These are phyloP conservation scores for Paramecium bursaria DNA, from an alignment of 73 alveolate genomes.

Conservation along the genomic window DNA sequence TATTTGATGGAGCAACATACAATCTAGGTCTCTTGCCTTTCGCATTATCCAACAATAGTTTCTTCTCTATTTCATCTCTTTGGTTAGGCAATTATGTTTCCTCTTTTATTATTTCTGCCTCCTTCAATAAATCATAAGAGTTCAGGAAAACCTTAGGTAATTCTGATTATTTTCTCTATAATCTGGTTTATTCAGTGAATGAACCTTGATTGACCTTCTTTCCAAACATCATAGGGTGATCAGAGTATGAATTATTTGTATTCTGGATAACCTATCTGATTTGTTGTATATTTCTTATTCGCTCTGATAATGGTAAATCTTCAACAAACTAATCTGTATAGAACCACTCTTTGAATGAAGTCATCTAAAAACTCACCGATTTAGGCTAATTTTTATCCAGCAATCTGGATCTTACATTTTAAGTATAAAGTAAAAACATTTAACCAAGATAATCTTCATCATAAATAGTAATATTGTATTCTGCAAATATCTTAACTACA, in stretches of 20 bases:
- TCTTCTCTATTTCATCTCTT: slow-evolving; percentile 68
- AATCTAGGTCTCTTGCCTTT: slow-evolving; percentile 55
- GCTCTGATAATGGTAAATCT: slow-evolving; percentile 36
- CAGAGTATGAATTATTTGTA: neutral
- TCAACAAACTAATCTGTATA: slow-evolving; percentile 25
- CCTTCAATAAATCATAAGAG: slow-evolving; percentile 64
- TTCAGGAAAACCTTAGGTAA: slow-evolving; percentile 1
- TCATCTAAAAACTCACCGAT: slow-evolving; percentile 19
- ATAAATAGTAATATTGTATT: slow-evolving; percentile 3
- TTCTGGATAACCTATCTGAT: slow-evolving; percentile 16
- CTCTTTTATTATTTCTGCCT: slow-evolving; percentile 41
- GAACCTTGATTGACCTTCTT: neutral
- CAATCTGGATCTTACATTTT: neutral
- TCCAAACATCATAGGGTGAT: slow-evolving; percentile 53
- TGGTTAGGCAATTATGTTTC: slow-evolving; percentile 25
- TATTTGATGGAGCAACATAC: slow-evolving; percentile 91
- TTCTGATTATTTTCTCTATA: slow-evolving; percentile 35
- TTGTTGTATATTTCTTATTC: neutral
- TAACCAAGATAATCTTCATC: slow-evolving; percentile 17
- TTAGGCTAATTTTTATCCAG: slow-evolving; percentile 19
- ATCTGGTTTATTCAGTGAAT: slow-evolving; percentile 34
- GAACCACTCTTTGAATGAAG: slow-evolving; percentile 48
- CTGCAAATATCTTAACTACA: neutral
- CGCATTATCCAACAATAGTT: slow-evolving; percentile 32
- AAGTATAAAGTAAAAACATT: slow-evolving; percentile 17